phyloP scores from a whole-genome alignment of 257 asterid genomes.

The Salvia rosmarinus region DNA sequence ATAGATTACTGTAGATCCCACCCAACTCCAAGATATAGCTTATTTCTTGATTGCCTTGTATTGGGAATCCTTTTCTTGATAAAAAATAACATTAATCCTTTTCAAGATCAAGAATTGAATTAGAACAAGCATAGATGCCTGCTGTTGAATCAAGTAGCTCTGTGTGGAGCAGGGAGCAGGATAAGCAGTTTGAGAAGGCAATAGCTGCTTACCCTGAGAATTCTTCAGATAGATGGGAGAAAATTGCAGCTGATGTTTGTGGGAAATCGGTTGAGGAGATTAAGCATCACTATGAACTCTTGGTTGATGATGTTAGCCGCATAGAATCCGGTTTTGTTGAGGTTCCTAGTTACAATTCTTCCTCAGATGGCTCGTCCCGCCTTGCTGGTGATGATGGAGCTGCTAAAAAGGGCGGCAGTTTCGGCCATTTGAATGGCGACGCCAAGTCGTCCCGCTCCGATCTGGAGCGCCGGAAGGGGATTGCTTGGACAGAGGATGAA shows the following conservation, averaged over 20 bases:
- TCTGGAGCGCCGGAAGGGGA: slow-evolving; percentile 93
- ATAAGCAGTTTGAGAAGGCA: slow-evolving; percentile 79
- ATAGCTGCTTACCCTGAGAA: slow-evolving; percentile 74
- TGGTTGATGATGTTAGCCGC: slow-evolving; percentile 72
- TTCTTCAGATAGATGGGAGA: slow-evolving; percentile 74
- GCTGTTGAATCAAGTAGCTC: slow-evolving; percentile 62
- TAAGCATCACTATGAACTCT: slow-evolving; percentile 69
- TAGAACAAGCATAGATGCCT: slow-evolving; percentile 53
- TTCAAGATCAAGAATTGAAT: slow-evolving; percentile 31
- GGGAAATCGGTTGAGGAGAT: slow-evolving; percentile 81
- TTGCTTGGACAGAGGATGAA: slow-evolving; percentile 98
- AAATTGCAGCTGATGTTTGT: slow-evolving; percentile 73
- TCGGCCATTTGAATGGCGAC: slow-evolving; percentile 48
- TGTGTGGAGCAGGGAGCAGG: slow-evolving; percentile 84
- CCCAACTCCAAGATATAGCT: slow-evolving; percentile 38
- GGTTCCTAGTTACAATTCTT: slow-evolving; percentile 63
- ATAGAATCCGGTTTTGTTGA: slow-evolving; percentile 82
- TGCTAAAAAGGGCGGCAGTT: slow-evolving; percentile 50
- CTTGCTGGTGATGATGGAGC: slow-evolving; percentile 59
- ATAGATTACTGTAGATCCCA: slow-evolving; percentile 35
- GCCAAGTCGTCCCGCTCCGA: slow-evolving; percentile 69
- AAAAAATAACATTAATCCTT: not conserved
- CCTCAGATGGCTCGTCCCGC: slow-evolving; percentile 53
- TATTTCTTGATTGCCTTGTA: slow-evolving; percentile 20
- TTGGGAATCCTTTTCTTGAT: slow-evolving; percentile 1